Evolutionary conservation across 768 basidiomycete species (phyloP), one percentile per base, ranked within the genome.

Genomic region (Leucogyrophana mollusca): DNA sequence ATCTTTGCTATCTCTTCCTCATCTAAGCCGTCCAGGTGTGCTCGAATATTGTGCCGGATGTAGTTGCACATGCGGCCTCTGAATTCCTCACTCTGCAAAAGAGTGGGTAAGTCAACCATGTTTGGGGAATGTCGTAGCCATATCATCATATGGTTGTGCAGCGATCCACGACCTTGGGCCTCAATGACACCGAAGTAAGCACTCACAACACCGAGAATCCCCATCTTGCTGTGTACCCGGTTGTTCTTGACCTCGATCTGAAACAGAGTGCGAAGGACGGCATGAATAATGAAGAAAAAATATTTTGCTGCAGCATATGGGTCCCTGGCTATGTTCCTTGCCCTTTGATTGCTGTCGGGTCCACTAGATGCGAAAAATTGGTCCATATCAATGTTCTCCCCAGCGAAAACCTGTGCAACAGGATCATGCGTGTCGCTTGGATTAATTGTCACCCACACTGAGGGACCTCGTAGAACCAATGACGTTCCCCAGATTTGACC

Each of bases 361-460:
- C 70, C 68, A 1, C 39, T n/a, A n/a, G n/a, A 27, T 0, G 54
- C 52, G 47, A 3, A 40, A 78, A 76, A 0, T 49, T 2, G n/a
- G 41, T 80, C 70, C 7, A 79, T 43, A 42, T 78, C 59, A 7
- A 80, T 76, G 0, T 72, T 54, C 22, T 60, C 62, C 0, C 78
- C 74, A 0, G 68, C 61, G 9, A 79, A 57, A 0, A 78, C 61
- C 43, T 77, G 74, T 0, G 68, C 71, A 20, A 78, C 59, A 0
- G 74, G 37, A 1, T 49, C 47, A 0, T 36, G 16, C 48, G 73
- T 68, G 24, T 66, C 57, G 0, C 4, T 54, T 20, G 69, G 71
- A 41, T 75, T 77, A 1, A 78, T 60, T 0, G 76, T 78, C 1
- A 71, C 49, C 74, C 76, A 78, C 0, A 77, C 11, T 20, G 37